Conservation (phyloP, 768 basidiomycete genomes). For the Lactarius indigo region DNA sequence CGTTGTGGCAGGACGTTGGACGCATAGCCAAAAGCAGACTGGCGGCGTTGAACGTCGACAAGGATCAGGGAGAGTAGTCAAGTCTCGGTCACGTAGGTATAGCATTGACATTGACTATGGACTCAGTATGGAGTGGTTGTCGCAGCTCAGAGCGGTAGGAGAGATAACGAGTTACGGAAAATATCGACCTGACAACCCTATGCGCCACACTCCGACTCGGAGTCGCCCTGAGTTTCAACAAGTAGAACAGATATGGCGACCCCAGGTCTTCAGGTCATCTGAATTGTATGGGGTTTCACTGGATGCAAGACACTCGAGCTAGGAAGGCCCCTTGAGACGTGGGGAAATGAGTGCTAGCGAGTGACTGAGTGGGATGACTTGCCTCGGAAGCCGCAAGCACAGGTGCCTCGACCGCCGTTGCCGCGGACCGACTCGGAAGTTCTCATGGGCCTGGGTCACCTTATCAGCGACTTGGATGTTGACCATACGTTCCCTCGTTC, state of each 20-base stretch:
- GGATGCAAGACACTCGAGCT: not conserved
- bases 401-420: too few species aligned
- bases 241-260: not conserved
- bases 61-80: slow-evolving; percentile 27
- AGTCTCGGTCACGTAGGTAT: not conserved
- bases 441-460: too few species aligned
- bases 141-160: too few species aligned
- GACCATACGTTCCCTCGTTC: too few species aligned
- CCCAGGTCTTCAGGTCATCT: not conserved
- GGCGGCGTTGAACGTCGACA: slow-evolving; percentile 40
- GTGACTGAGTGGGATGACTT: too few species aligned
- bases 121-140: too few species aligned
- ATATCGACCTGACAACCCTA: not conserved
- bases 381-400: too few species aligned
- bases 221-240: not conserved
- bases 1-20: slow-evolving; percentile 69
- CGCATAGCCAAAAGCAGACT: slow-evolving; percentile 74
- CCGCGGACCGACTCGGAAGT: too few species aligned
- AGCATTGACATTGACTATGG: not conserved
- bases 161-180: not conserved
- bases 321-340: not conserved
- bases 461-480: too few species aligned
- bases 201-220: not conserved
- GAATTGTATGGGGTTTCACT: not conserved
- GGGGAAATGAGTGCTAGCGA: not conserved